Percentiles rank a stretch among this genome's conserved stretches.
Conservation (phyloP, 768 basidiomycete genomes). For the Paxillus involutus region DNA sequence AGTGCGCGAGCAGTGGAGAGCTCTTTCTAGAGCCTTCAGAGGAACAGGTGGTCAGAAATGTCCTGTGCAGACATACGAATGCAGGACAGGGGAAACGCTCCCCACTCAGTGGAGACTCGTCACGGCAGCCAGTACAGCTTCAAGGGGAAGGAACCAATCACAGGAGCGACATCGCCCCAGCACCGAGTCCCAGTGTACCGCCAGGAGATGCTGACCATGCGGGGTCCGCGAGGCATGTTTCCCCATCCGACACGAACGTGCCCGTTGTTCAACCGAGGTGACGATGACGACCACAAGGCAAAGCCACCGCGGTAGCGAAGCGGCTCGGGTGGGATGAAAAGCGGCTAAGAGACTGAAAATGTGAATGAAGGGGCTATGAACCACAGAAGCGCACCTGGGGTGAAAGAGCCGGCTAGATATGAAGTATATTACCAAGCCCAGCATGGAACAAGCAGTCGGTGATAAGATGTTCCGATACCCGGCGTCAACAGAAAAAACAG, state of each 20-base stretch:
- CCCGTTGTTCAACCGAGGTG: constrained; percentile 9
- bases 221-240: constrained; percentile 26
- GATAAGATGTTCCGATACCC: constrained; percentile 13
- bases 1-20: not conserved
- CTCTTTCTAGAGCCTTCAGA: not conserved
- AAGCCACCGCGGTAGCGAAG: constrained; percentile 15
- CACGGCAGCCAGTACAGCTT: constrained; percentile 12
- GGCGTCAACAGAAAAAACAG: no score
- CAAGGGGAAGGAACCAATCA: constrained; percentile 5
- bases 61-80: not conserved
- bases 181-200: constrained; percentile 18
- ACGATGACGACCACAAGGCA: constrained; percentile 21
- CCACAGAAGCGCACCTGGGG: constrained; percentile 2
- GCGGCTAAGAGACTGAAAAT: constrained; percentile 5
- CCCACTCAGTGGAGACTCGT: not conserved
- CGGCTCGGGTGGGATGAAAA: constrained; percentile 18
- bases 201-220: constrained; percentile 25
- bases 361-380: not conserved
- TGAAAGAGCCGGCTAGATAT: constrained; percentile 27
- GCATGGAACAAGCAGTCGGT: constrained; percentile 14
- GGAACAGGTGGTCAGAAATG: not conserved
- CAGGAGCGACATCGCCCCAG: constrained; percentile 18
- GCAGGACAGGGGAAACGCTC: not conserved
- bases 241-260: constrained; percentile 19
- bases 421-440: constrained; percentile 5